phyloP scores from a whole-genome alignment of 2,329 filamentous ascomycete genomes.

The Penicillium freii region DNA sequence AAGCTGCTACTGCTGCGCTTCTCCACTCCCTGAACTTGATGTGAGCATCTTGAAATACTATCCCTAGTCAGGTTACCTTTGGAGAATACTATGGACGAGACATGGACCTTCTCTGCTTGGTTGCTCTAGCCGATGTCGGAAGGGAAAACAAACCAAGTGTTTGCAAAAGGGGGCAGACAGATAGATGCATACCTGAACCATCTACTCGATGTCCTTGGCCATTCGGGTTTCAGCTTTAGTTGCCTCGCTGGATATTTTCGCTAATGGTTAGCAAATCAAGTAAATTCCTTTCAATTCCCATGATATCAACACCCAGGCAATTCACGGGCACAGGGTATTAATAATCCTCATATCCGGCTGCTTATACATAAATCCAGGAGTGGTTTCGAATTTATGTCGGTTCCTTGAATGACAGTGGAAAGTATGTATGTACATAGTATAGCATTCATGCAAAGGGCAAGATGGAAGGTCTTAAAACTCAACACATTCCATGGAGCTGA shows the following conservation, averaged over 20 bases:
- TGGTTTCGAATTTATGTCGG: not conserved
- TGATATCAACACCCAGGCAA: conserved; percentile 22
- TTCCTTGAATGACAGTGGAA: not conserved
- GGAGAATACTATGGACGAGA: conserved; percentile 86
- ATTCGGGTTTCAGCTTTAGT: conserved; percentile 78
- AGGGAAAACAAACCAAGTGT: not conserved
- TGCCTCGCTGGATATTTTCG: conserved; percentile 59
- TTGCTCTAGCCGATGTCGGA: conserved; percentile 47
- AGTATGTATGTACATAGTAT: not conserved
- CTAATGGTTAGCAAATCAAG: conserved; percentile 67
- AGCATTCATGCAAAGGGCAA: not conserved
- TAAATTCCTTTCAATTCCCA: conserved; percentile 66
- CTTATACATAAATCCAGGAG: not conserved
- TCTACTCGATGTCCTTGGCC: conserved; percentile 79
- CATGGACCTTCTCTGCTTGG: conserved; percentile 77
- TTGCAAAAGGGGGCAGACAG: not conserved
- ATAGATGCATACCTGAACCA: conserved; percentile 63
- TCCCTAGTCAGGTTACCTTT: conserved; percentile 45
- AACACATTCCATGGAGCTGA: not conserved
- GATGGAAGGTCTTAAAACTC: not conserved
- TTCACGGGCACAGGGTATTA: not conserved
- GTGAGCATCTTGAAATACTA: conserved; percentile 23
- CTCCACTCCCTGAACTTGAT: conserved; percentile 58
- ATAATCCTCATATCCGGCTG: not conserved
- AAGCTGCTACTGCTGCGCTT: conserved; percentile 75